A percentile compares a stretch with the other conserved stretches of the same genome.
phyloP scores from a whole-genome alignment of 345 rosid genomes.

The Aethionema arabicum region DNA sequence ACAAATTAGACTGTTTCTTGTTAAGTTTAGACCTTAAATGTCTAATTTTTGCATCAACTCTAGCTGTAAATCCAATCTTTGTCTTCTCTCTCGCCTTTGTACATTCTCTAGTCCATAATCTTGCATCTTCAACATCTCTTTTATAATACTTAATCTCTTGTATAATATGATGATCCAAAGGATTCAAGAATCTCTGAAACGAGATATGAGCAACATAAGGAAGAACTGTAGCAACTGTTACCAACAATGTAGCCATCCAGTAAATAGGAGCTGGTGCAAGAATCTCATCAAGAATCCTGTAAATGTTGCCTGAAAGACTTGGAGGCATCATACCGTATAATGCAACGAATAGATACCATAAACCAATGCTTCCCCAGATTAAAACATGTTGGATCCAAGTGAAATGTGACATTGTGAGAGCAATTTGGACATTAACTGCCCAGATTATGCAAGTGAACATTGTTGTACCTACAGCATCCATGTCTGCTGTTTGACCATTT shows the following conservation, averaged over 20 bases:
- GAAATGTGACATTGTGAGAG: constrained; percentile 88
- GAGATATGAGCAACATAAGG: constrained; percentile 66
- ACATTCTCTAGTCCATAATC: constrained; percentile 86
- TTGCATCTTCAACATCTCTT: constrained; percentile 71
- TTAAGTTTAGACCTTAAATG: constrained; percentile 63
- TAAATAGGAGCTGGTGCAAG: constrained; percentile 80
- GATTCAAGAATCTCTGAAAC: constrained; percentile 72
- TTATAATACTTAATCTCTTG: constrained; percentile 88
- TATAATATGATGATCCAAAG: constrained; percentile 92
- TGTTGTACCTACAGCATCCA: constrained; percentile 81
- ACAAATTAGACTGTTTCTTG: constrained; percentile 52
- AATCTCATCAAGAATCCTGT: constrained; percentile 68
- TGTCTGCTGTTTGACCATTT: constrained; percentile 81
- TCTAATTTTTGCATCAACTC: constrained; percentile 95
- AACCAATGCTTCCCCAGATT: constrained; percentile 82
- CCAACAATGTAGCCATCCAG: constrained; percentile 72
- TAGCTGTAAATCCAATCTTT: constrained; percentile 89
- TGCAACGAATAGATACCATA: constrained; percentile 77
- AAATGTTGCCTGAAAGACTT: constrained; percentile 52
- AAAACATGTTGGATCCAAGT: constrained; percentile 94
- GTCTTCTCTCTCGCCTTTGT: constrained; percentile 90
- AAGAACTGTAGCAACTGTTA: constrained; percentile 59
- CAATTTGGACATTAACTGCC: constrained; percentile 88
- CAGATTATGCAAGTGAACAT: constrained; percentile 96
- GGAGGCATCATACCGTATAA: constrained; percentile 69